A percentile compares a stretch with the other conserved stretches of the same genome.
Evolutionary conservation across 2,329 filamentous ascomycete species (phyloP).

Genomic region (Cladosporium sp.): DNA sequence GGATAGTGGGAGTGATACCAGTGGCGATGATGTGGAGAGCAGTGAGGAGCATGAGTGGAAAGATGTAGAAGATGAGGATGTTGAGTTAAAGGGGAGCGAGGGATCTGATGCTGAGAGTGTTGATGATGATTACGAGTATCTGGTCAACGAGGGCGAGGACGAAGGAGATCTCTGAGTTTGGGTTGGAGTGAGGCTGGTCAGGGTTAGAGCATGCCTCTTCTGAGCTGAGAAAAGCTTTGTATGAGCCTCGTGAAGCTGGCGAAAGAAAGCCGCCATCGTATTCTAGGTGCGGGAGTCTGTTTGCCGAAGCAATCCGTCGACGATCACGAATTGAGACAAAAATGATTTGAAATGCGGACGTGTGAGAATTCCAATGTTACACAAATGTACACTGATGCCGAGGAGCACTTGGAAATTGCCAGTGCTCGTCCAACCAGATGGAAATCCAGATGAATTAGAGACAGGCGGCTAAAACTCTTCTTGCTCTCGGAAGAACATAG

Average conservation of each 20-base stretch:
- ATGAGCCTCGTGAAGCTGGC: too few species aligned
- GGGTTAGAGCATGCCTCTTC: too few species aligned
- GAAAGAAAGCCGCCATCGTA: too few species aligned
- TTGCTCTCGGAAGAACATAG: constrained; percentile 97
- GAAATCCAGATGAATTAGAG: too few species aligned
- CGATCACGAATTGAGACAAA: too few species aligned
- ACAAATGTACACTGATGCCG: constrained; percentile 3
- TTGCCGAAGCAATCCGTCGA: too few species aligned
- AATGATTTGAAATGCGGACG: too few species aligned
- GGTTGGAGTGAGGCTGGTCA: too few species aligned
- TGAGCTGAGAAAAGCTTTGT: too few species aligned
- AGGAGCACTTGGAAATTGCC: not conserved
- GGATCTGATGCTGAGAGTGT: not conserved
- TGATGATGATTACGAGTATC: not conserved
- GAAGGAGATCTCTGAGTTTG: not conserved
- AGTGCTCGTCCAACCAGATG: not conserved
- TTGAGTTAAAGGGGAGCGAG: not conserved
- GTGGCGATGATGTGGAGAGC: not conserved
- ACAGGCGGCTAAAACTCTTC: constrained; percentile 70
- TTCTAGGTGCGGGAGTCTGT: too few species aligned
- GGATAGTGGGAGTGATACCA: not conserved
- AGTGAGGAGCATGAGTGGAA: not conserved
- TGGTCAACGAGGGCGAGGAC: not conserved
- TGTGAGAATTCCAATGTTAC: not conserved
- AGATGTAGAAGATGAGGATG: not conserved